Evolutionary conservation across 2,329 filamentous ascomycete genomes (phyloP), one percentile per base, ranked within the genome.

Genomic region (Beauveria sp.): DNA sequence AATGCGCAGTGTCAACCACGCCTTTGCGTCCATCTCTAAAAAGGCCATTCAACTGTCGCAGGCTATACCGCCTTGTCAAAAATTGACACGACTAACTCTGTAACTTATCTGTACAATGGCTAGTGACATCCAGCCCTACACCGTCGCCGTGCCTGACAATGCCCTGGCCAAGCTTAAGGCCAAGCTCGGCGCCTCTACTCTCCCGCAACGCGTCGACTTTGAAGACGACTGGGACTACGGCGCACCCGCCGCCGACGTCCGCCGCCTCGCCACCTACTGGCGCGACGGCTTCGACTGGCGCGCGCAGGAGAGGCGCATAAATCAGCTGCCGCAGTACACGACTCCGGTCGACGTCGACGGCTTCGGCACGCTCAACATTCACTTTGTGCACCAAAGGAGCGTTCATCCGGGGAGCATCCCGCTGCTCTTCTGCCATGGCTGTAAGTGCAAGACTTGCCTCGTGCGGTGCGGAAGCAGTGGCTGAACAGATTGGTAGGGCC

Each of bases 371-470:
- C 70, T 87, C 55, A 77, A 85, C 38, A 75, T 89, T 3, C 86
- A 89, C 70, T 86, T 85, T 68, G 70, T 88, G 5, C 82, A 87
- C 68, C 76, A 85, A 65, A 77, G 72, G 53, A 84, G 79, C 66
- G 66, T 73, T 0, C 74, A 74, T 4, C 65, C 77, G 2, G 74
- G 76, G 42, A 83, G 83, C 0, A 81, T 89, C 46, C 86, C 87
- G 0, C 69, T 89, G 22, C 71, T 89, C 3, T 88, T 89, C 28
- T 26, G 64, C 49, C 67, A 68, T 16, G 67, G 67, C 3, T 68
- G 66, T 68, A 43, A 51, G 66, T 8, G 18, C 16, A 4, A 20
- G 5, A 28, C 18, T 42, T 9, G 3, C 5, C 16, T 34, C 8
- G 34, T 46, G n/a, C n/a, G 7, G 24, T 4, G 20, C 9, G 24